Base-by-base conservation (phyloP, 208 protist species). In the Crithidia expoeki region DNA sequence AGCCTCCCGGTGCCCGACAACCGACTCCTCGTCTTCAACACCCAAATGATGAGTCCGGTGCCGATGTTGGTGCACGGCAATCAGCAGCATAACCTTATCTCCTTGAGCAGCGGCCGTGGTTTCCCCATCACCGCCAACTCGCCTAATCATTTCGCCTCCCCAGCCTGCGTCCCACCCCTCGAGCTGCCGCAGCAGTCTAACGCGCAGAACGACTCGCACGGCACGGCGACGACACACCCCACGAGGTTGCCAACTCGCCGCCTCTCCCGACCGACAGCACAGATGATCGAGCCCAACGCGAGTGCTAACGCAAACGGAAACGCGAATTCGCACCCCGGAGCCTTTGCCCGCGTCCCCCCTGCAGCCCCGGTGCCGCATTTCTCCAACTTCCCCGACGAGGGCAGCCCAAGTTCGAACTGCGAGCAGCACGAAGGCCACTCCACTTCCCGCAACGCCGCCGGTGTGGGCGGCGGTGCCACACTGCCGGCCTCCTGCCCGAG, bases 1-100 rank as follows among this genome's bases (percentile, higher is more conserved):
- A 42, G 42, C 16, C 40, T 64, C 25, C 58, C 58, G 17, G 40
- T 47, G 14, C 58, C 58, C 11, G 58, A 64, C 25, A 64, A 42
- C 42, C 58, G 40, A 12, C 58, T 52, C 16, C 40, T 64, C 42
- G 42, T 52, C 57, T 62, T 62, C 58, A 64, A 52, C 58, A 52
- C 58, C 2, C 58, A 64, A n/a, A 64, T 64, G 58, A 51, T 14
- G 17, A 38, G 58, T 33, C 27, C 58, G 40, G 27, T 50, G 58
- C 58, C 58, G 40, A 34, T 49, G 40, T 42, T 52, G 25, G 58
- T 52, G 58, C 27, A 64, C 58, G 58, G 58, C 27, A 17, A 0
- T 0, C 11, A 36, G 42, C 36, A 64, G 27, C 58, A 64, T 23
- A 61, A 61, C 25, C n/a, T 49, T 25, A 49, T 49, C 56, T 61